These are phyloP conservation scores for Cryptococcus depauperatus DNA, from an alignment of 1,284 basidiomycete species.

Conservation along the genomic window DNA sequence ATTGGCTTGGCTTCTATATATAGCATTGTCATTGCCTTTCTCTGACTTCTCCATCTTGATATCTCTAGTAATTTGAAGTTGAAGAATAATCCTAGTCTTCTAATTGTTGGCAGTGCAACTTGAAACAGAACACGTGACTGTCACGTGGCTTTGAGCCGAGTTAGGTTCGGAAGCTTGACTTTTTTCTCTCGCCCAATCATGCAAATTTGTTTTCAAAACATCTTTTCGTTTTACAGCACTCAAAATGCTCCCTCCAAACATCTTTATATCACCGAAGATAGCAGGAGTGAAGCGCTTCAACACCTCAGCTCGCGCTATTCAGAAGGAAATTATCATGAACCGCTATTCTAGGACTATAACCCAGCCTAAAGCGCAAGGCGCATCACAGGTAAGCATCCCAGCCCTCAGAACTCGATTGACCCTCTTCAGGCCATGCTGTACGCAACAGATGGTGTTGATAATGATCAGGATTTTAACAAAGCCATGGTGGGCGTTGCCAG, in stretches of 20 bases:
- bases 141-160: background rate
- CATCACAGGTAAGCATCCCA: slow-evolving; percentile 61
- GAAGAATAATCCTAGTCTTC: no score
- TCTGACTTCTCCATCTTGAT: no score
- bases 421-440: slow-evolving; percentile 81
- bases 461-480: slow-evolving; percentile 74
- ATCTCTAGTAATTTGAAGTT: no score
- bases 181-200: slow-evolving; percentile 1
- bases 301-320: slow-evolving; percentile 4
- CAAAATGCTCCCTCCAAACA: slow-evolving; percentile 14
- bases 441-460: slow-evolving; percentile 78
- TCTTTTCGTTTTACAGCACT: background rate
- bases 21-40: no score
- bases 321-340: slow-evolving; percentile 52
- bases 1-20: no score
- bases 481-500: slow-evolving; percentile 93
- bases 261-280: background rate
- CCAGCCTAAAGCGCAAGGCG: slow-evolving; percentile 83
- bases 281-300: slow-evolving; percentile 3
- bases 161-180: background rate
- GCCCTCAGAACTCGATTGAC: background rate
- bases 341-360: slow-evolving; percentile 75
- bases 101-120: no score
- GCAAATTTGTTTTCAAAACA: background rate
- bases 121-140: no score